Evolutionary conservation across 2,329 filamentous ascomycete genomes (phyloP), one percentile per base, ranked within the genome.

Genomic region (Pseudogymnoascus sp.): DNA sequence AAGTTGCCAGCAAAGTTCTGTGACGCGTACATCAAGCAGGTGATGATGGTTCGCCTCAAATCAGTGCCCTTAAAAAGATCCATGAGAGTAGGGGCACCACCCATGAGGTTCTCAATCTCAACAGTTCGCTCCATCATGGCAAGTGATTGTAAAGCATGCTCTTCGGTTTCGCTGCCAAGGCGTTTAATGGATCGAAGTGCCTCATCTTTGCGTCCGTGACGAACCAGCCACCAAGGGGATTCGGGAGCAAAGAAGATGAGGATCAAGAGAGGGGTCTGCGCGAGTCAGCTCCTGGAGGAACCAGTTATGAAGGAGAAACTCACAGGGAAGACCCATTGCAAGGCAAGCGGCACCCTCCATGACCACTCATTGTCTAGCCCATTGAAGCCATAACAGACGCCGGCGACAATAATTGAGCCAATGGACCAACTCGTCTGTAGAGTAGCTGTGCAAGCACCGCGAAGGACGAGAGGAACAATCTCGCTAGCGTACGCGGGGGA

Each of bases 361-460:
- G 67, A 64, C 73, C 63, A 72, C 73, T 77, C 68, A 69, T 71
- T 68, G 4, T 53, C 0, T 24, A 67, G 68, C 42, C 68, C 71
- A 66, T 84, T 80, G 76, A 81, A 85, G 61, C 73, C 70, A 69
- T 81, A 85, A 19, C 81, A 81, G 62, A 82, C 78, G 53, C 72
- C 83, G 24, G 77, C 79, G 37, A 86, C 83, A 44, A 86, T 83
- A 69, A 86, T 86, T 19, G 76, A 73, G 13, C 84, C 84, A 67
- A 86, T 82, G 3, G 82, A 80, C 84, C 84, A 86, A 74, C 82
- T 82, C 83, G 86, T 86, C 71, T 86, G 83, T 71, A 86, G 68
- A 75, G 82, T 86, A 69, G 82, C 80, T 1, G 84, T 86, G 13
- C 77, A 78, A 47, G 82, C 80, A 63, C 80, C 84, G 71, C 84